These are phyloP conservation scores for Kwoniella mangroviensis DNA, from an alignment of 768 basidiomycete genomes.

Conservation along the genomic window DNA sequence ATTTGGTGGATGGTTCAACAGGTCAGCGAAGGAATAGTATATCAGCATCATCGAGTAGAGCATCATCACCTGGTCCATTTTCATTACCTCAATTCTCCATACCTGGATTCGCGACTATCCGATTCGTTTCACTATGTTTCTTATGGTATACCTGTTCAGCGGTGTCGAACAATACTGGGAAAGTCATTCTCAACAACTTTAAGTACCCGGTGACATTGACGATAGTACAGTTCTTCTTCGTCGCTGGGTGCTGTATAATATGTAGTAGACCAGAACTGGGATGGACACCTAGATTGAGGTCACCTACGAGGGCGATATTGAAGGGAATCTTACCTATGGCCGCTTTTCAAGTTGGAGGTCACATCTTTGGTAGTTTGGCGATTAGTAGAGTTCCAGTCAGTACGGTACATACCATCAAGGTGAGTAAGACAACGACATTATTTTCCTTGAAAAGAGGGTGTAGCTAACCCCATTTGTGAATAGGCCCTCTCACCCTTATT, in stretches of 20 bases:
- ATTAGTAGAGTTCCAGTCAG: constrained; percentile 95
- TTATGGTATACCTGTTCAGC: constrained; percentile 96
- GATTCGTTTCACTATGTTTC: constrained; percentile 78
- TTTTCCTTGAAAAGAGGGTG: neutral
- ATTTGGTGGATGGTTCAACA: neutral
- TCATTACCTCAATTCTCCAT: constrained; percentile 33
- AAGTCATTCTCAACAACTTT: constrained; percentile 89
- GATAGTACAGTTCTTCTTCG: constrained; percentile 95
- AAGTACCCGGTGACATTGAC: constrained; percentile 95
- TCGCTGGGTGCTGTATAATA: constrained; percentile 81
- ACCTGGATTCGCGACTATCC: constrained; percentile 40
- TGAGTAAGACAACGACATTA: constrained; percentile 57
- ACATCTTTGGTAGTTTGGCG: constrained; percentile 96
- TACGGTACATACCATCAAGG: constrained; percentile 99
- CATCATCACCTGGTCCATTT: constrained; percentile 36
- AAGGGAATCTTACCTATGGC: constrained; percentile 90
- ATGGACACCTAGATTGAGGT: constrained; percentile 64
- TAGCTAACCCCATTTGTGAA: neutral
- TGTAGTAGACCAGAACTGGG: constrained; percentile 63
- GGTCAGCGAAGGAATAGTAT: constrained; percentile 16
- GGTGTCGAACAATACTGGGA: constrained; percentile 93
- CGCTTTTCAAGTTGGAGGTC: constrained; percentile 94
- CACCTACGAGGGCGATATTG: constrained; percentile 74
- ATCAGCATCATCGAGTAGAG: constrained; percentile 27
- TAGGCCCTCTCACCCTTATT: constrained; percentile 96